Percentiles rank a stretch among this genome's conserved stretches.
Evolutionary conservation across 1,284 basidiomycete genomes (phyloP).

Genomic region (Cryptococcus sp.): DNA sequence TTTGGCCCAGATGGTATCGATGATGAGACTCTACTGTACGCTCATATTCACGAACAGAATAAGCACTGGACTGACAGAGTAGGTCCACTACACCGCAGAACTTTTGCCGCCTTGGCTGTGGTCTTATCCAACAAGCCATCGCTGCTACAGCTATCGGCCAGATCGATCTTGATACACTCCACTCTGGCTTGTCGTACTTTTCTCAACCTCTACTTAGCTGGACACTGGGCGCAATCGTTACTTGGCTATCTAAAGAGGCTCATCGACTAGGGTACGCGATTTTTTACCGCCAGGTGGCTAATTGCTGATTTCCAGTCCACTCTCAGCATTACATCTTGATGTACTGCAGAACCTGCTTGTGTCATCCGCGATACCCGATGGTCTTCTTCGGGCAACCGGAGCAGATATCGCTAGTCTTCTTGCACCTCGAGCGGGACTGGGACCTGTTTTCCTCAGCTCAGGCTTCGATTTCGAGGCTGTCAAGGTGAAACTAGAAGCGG

Average conservation of each 20-base stretch:
- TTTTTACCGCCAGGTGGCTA: too few relatives aligned
- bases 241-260: slow-evolving; percentile 45
- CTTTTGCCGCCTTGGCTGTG: slow-evolving; percentile 49
- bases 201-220: slow-evolving; percentile 53
- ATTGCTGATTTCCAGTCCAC: slow-evolving; percentile 15
- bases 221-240: slow-evolving; percentile 51
- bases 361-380: slow-evolving; percentile 34
- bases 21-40: slow-evolving; percentile 43
- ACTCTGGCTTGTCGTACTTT: slow-evolving; percentile 53
- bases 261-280: slow-evolving; percentile 39
- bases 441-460: slow-evolving; percentile 32
- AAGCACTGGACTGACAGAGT: background rate
- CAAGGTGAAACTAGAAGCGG: slow-evolving; percentile 18
- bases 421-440: slow-evolving; percentile 24
- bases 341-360: slow-evolving; percentile 41
- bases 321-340: slow-evolving; percentile 41
- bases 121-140: slow-evolving; percentile 52
- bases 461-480: slow-evolving; percentile 31
- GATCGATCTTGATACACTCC: slow-evolving; percentile 52
- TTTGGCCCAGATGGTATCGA: slow-evolving; percentile 48
- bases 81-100: slow-evolving; percentile 47
- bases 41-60: too few relatives aligned
- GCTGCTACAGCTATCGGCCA: slow-evolving; percentile 47
- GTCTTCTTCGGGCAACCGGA: slow-evolving; percentile 30
- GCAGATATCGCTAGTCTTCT: slow-evolving; percentile 24